Evolutionary conservation across 73 alveolate species (phyloP).

Genomic region (Tetrahymena borealis): DNA sequence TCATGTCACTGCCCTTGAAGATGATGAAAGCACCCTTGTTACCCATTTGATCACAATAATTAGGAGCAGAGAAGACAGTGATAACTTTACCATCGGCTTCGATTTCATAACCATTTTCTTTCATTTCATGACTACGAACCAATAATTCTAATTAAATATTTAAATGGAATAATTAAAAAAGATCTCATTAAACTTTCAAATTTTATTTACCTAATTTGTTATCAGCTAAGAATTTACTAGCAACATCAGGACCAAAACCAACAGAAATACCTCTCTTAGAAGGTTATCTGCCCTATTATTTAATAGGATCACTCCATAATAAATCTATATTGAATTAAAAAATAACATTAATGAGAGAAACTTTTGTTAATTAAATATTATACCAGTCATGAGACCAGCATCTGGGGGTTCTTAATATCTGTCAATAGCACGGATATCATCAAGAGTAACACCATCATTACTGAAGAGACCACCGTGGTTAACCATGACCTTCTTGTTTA

Average conservation of each 20-base stretch:
- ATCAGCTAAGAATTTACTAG: constrained; percentile 79
- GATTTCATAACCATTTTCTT: constrained; percentile 89
- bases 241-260: constrained; percentile 95
- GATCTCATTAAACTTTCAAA: too few relatives aligned
- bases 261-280: constrained; percentile 94
- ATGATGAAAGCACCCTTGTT: constrained; percentile 93
- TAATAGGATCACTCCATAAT: constrained; percentile 96
- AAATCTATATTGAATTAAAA: not conserved
- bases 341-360: not conserved
- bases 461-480: constrained; percentile 97
- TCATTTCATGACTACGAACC: constrained; percentile 93
- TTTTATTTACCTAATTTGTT: constrained; percentile 58
- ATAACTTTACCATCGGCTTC: constrained; percentile 89
- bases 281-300: constrained; percentile 88
- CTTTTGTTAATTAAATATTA: not conserved
- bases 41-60: constrained; percentile 96
- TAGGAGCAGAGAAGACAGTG: constrained; percentile 97
- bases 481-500: constrained; percentile 83
- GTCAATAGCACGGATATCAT: constrained; percentile 72
- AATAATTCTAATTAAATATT: constrained; percentile 33
- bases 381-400: constrained; percentile 72
- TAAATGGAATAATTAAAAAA: not conserved
- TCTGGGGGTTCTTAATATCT: constrained; percentile 93
- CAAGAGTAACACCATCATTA: constrained; percentile 90
- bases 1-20: constrained; percentile 84